A percentile compares a stretch with the other conserved stretches of the same genome.
Conservation (phyloP, 2,329 filamentous ascomycete species). For the Aspergillus novoparasiticus region DNA sequence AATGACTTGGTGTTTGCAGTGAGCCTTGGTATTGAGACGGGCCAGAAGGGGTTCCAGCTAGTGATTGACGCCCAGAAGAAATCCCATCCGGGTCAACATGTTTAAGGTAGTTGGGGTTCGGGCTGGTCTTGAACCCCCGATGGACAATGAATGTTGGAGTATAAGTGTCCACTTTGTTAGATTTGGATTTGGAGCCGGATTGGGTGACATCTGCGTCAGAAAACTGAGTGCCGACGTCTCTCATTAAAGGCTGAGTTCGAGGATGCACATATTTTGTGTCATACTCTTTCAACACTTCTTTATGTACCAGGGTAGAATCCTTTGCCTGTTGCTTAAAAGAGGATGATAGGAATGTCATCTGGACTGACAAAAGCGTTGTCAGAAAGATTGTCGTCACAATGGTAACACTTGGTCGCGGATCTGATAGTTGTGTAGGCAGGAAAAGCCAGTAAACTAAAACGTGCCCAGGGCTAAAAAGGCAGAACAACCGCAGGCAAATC, state of each 20-base stretch:
- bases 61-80: conserved; percentile 42
- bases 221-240: conserved; percentile 79
- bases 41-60: conserved; percentile 48
- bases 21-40: conserved; percentile 33
- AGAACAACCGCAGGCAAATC: conserved; percentile 78
- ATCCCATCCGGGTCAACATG: conserved; percentile 69
- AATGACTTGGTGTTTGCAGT: conserved; percentile 45
- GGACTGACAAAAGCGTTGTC: conserved; percentile 71
- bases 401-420: conserved; percentile 81
- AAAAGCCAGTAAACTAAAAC: conserved; percentile 88
- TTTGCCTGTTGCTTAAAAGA: conserved; percentile 83
- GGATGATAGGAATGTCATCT: conserved; percentile 72
- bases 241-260: conserved; percentile 76
- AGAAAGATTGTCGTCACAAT: conserved; percentile 81
- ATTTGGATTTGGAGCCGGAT: conserved; percentile 45
- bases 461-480: conserved; percentile 90
- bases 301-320: conserved; percentile 81
- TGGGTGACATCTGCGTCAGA: conserved; percentile 47
- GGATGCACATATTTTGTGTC: conserved; percentile 95
- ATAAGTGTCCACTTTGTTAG: conserved; percentile 62
- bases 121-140: conserved; percentile 76
- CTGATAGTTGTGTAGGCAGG: conserved; percentile 73
- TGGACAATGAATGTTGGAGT: conserved; percentile 67
- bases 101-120: conserved; percentile 77
- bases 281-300: conserved; percentile 92